Base-by-base conservation (phyloP, 2,329 filamentous ascomycete species). In the Phaeosphaeria sp. region DNA sequence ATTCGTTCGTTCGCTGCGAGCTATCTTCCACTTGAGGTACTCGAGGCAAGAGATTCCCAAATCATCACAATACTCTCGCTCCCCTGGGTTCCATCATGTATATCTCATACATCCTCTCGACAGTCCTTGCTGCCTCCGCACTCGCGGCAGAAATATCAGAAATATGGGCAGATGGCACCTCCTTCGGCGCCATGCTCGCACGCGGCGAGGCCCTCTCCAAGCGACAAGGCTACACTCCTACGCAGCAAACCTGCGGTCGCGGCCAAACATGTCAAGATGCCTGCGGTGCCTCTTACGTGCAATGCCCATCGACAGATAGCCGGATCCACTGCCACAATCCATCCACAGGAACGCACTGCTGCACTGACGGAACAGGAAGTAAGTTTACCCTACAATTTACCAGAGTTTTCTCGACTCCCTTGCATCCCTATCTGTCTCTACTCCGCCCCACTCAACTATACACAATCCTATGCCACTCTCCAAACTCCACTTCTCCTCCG, bases 251-350 rank as follows among this genome's bases (percentile, higher is more conserved):
- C 59, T 87, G 85, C 71, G 80, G 80, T 50, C 66, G 74, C 15
- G 85, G 84, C 59, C 69, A 73, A 53, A 85, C 83, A 41, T 88
- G 85, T 75, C 79, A 79, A 49, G 80, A 85, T 64, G 84, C 85
- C 47, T 87, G 85, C 72, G 85, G 85, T 49, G 61, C 78, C 43
- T 80, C 78, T 42, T 85, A 79, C 69, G 73, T 78, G 55, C 75
- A 82, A 60, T 87, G 85, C 76, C 64, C 80, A 27, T 84, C 84
- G 22, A 73, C 51, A 46, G 11, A 51, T 47, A 18, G 75, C 74
- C 21, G 44, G 41, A 65, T 83, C 49, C 85, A 88, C 79, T 89
- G 87, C 79, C 89, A 79, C 77, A 83, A 88, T 75, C 79, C 81
- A 13, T 61, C 65, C 17, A 77, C 75, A 27, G 78, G 80, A 57